A percentile compares a stretch with the other conserved stretches of the same genome.
Conservation (phyloP, 2,329 filamentous ascomycete genomes). For the Nigrograna mackinnonii region DNA sequence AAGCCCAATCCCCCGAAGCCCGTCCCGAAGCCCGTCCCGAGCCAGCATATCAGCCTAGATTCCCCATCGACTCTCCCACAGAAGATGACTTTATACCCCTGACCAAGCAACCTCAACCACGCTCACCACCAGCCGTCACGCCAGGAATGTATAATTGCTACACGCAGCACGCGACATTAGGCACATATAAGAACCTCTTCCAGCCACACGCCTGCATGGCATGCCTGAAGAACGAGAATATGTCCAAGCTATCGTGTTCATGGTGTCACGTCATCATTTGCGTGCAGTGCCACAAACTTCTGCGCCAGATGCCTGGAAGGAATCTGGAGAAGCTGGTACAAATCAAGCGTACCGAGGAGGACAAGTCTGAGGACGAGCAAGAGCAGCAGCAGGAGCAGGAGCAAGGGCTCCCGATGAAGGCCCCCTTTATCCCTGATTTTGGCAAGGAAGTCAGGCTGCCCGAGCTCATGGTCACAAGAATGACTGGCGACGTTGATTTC, state of each 20-base stretch:
- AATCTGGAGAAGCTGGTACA: conserved; percentile 21
- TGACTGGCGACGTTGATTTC: too few species aligned
- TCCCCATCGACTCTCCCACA: conserved; percentile 17
- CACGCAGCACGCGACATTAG: conserved; percentile 26
- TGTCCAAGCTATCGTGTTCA: conserved; percentile 35
- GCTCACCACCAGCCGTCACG: conserved; percentile 29
- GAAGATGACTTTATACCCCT: conserved; percentile 15
- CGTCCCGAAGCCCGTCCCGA: background rate
- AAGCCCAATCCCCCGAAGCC: background rate
- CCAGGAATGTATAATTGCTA: conserved; percentile 35
- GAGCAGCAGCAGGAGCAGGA: conserved; percentile 2
- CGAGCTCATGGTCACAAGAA: too few species aligned
- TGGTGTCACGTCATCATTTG: conserved; percentile 43
- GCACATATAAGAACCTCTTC: conserved; percentile 33
- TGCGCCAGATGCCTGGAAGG: conserved; percentile 20
- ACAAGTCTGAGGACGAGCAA: too few species aligned
- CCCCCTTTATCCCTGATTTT: too few species aligned
- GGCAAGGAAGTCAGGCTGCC: too few species aligned
- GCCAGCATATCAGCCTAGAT: background rate
- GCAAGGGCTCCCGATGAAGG: background rate
- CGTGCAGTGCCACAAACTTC: conserved; percentile 25
- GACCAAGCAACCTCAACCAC: conserved; percentile 12
- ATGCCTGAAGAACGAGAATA: conserved; percentile 26
- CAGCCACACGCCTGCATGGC: conserved; percentile 41
- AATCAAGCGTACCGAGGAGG: conserved; percentile 9